Conservation (phyloP, 2,329 filamentous ascomycete genomes). For the Canariomyces notabilis region DNA sequence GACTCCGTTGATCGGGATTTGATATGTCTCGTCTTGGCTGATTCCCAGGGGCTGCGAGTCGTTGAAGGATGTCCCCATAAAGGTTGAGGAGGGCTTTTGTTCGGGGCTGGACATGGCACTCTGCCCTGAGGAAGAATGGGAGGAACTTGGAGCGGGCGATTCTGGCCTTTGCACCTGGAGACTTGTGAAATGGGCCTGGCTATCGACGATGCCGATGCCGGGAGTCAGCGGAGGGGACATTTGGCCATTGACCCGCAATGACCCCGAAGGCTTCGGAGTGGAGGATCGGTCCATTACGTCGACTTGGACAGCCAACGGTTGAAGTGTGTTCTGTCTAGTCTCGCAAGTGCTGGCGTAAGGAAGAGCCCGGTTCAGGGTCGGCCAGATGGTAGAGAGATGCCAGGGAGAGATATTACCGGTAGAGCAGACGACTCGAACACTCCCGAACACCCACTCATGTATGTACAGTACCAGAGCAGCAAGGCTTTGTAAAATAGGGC, state of each 20-base stretch:
- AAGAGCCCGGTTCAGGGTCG: too few relatives aligned
- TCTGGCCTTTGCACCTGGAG: constrained; percentile 1
- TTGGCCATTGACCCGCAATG: constrained; percentile 15
- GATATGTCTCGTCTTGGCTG: constrained; percentile 21
- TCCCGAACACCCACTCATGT: background rate
- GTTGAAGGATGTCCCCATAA: constrained; percentile 8
- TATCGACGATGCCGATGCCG: constrained; percentile 7
- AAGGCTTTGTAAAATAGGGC: background rate
- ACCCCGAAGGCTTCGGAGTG: constrained; percentile 4
- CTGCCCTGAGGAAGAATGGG: background rate
- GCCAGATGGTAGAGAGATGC: too few relatives aligned
- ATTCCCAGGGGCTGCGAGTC: constrained; percentile 3
- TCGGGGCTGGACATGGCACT: background rate
- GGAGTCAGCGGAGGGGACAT: constrained; percentile 24
- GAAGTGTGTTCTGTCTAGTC: background rate
- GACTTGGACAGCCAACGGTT: background rate
- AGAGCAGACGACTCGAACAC: background rate
- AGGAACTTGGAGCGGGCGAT: constrained; percentile 9
- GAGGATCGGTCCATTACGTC: constrained; percentile 17
- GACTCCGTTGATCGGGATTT: constrained; percentile 26
- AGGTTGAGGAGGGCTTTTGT: constrained; percentile 1
- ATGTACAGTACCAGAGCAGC: background rate
- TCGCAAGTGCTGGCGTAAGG: too few relatives aligned
- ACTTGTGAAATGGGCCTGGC: background rate
- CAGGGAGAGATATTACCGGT: too few relatives aligned